phyloP scores from a whole-genome alignment of 768 basidiomycete genomes.

The Fomitopsis pulvina region DNA sequence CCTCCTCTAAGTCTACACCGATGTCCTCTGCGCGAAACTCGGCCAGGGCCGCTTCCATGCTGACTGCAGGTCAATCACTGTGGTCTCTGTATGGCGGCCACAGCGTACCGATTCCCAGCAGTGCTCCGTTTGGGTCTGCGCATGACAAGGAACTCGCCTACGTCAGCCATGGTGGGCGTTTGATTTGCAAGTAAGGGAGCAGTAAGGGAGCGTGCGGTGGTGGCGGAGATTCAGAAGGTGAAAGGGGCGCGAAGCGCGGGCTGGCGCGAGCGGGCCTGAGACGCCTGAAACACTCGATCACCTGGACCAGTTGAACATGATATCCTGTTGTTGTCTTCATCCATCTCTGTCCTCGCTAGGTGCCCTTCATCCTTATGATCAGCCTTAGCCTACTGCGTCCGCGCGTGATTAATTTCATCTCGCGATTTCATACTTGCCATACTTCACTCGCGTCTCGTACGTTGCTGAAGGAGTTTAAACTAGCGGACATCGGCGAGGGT shows the following conservation, averaged over 20 bases:
- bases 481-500: slow-evolving; percentile 86
- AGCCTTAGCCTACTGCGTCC: neutral
- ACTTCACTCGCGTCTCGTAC: slow-evolving; percentile 25
- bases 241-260: neutral
- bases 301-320: no score
- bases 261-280: no score
- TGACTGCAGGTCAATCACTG: slow-evolving; percentile 19
- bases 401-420: neutral
- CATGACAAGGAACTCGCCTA: slow-evolving; percentile 41
- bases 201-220: no score
- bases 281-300: neutral
- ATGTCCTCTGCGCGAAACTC: slow-evolving; percentile 50
- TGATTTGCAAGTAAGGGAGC: neutral
- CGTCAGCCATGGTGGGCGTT: slow-evolving; percentile 11
- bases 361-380: neutral
- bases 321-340: no score
- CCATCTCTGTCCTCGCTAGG: neutral
- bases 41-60: slow-evolving; percentile 75
- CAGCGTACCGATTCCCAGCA: slow-evolving; percentile 66
- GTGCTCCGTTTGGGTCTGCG: slow-evolving; percentile 67
- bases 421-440: slow-evolving; percentile 31
- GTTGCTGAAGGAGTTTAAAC: slow-evolving; percentile 56
- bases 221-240: neutral
- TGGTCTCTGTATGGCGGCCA: neutral
- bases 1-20: slow-evolving; percentile 60